Conservation (phyloP, 768 basidiomycete species). For the Pulveroboletus frians region DNA sequence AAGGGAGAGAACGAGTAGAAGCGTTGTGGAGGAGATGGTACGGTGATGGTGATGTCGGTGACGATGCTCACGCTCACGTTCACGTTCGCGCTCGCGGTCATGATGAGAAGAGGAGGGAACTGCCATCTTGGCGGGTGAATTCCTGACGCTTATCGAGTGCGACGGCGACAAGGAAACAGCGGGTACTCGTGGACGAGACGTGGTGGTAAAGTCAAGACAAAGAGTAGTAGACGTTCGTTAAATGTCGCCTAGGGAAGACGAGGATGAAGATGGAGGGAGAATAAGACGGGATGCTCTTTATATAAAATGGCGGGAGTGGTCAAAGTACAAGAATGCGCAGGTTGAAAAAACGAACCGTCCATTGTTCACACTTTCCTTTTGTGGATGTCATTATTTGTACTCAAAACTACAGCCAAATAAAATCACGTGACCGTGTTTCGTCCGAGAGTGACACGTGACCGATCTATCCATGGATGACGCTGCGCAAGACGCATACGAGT, state of each 20-base stretch:
- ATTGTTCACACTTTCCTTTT: constrained; percentile 27
- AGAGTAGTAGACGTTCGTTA: neutral
- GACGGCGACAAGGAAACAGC: constrained; percentile 75
- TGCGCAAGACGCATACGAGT: too few species aligned
- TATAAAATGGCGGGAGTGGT: neutral
- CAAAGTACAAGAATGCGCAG: constrained; percentile 10
- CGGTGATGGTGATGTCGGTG: constrained; percentile 74
- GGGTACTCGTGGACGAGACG: constrained; percentile 62
- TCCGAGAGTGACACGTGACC: constrained; percentile 12
- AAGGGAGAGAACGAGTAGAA: constrained; percentile 80
- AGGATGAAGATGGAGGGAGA: neutral
- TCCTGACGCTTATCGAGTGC: constrained; percentile 54
- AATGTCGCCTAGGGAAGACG: constrained; percentile 20
- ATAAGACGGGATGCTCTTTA: constrained; percentile 3
- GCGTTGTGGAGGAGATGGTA: constrained; percentile 85
- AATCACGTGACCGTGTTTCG: constrained; percentile 29
- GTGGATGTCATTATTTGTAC: constrained; percentile 23
- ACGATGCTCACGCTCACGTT: constrained; percentile 48
- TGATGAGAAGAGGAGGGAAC: constrained; percentile 80
- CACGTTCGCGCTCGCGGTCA: constrained; percentile 51
- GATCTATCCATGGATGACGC: too few species aligned
- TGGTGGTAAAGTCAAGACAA: constrained; percentile 37
- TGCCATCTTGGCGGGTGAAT: constrained; percentile 57
- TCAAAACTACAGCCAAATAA: constrained; percentile 28
- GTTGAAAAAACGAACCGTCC: constrained; percentile 29